Conservation (phyloP, 805 yeast genomes). For the Cyberlindnera veronae region DNA sequence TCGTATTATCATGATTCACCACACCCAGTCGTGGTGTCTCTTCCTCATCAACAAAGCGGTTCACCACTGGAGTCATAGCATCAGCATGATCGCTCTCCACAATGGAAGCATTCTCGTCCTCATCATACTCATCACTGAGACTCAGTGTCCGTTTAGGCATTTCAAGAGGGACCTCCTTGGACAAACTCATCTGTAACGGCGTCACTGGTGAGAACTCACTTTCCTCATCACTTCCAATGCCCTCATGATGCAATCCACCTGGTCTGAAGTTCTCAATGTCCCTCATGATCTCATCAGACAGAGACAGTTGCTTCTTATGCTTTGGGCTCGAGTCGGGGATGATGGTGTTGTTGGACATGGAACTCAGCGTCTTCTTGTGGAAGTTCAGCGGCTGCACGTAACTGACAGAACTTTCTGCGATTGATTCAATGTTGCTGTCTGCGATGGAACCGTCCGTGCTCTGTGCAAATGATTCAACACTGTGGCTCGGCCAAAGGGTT, state of each 20-base stretch:
- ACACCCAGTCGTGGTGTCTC: not conserved
- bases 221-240: slow-evolving; percentile 6
- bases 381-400: slow-evolving; percentile 22
- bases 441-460: not conserved
- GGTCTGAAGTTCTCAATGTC: slow-evolving; percentile 27
- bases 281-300: slow-evolving; percentile 28
- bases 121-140: not conserved
- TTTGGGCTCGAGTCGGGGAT: slow-evolving; percentile 4
- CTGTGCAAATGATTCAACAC: slow-evolving; percentile 7
- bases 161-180: slow-evolving; percentile 4
- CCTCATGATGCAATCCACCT: slow-evolving; percentile 7
- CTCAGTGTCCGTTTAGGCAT: slow-evolving; percentile 1
- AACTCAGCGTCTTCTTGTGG: slow-evolving; percentile 22
- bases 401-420: slow-evolving; percentile 9
- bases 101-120: not conserved
- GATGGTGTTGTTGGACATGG: slow-evolving; percentile 10
- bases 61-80: not conserved
- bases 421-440: slow-evolving; percentile 1
- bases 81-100: not conserved
- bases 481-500: not conserved
- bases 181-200: slow-evolving; percentile 13
- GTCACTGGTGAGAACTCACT: slow-evolving; percentile 22
- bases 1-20: not conserved
- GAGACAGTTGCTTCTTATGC: slow-evolving; percentile 24
- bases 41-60: not conserved